A percentile compares a stretch with the other conserved stretches of the same genome.
Conservation (phyloP, 345 rosid species). For the Hirschfeldia incana region DNA sequence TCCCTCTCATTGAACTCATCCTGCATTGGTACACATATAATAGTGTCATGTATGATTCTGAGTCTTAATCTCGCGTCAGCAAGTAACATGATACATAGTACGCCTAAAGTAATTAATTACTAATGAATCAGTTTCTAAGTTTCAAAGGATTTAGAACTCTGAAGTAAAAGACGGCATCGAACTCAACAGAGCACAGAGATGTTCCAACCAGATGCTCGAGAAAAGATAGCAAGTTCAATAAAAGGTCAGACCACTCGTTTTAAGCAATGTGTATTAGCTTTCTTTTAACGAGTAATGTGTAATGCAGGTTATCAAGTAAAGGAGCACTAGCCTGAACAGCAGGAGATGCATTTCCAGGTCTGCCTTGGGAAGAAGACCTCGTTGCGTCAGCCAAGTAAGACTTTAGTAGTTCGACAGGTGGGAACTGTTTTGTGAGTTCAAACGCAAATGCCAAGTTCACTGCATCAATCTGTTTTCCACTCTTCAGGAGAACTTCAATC, state of each 20-base stretch:
- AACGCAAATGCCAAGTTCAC: conserved; percentile 97
- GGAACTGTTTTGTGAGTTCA: conserved; percentile 77
- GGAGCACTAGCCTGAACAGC: conserved; percentile 59
- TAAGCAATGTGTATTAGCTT: neutral
- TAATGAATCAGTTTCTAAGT: neutral
- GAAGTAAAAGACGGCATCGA: neutral
- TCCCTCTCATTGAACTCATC: conserved; percentile 83
- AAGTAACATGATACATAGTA: neutral
- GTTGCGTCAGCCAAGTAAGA: conserved; percentile 82
- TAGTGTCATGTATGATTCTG: neutral
- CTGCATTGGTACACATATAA: conserved; percentile 41
- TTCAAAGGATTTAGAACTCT: neutral
- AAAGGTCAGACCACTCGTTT: neutral
- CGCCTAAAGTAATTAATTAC: neutral
- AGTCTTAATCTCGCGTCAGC: neutral
- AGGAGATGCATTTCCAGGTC: conserved; percentile 63
- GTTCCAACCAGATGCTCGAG: conserved; percentile 1
- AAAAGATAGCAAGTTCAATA: conserved; percentile 5
- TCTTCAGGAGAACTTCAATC: conserved; percentile 71
- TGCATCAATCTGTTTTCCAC: conserved; percentile 97
- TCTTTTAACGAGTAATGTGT: neutral
- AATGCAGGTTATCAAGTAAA: neutral
- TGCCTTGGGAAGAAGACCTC: conserved; percentile 62
- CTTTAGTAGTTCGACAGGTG: conserved; percentile 77
- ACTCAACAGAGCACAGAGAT: neutral